Evolutionary conservation across 345 rosid species (phyloP), one percentile per base, ranked within the genome.

Genomic region (Triadica sebifera): DNA sequence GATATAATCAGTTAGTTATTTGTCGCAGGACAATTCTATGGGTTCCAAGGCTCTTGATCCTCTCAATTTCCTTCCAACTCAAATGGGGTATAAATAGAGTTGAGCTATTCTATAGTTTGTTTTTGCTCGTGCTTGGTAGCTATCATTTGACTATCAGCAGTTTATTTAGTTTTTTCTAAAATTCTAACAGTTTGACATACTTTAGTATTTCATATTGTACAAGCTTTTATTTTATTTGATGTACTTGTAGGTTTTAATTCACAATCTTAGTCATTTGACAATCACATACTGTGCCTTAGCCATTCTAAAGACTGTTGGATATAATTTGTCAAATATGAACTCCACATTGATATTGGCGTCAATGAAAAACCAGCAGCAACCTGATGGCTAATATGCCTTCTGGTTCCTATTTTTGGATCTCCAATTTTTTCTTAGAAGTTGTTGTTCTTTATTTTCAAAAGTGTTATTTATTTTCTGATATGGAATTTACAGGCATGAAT

Each of bases 201-300:
- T 47, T n/a, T 20, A 17, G 12, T 17, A 38, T 16, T 77, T 58
- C 41, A 12, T 12, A 3, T 15, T 45, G 61, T 25, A 62, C 29
- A 3, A 13, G 67, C 20, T 67, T 41, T 60, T 70, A 20, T 64
- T 19, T 49, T 34, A 52, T 55, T 76, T 73, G 8, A 79, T 69
- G 67, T 82, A 62, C 29, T 12, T 81, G 74, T 65, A 94, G 97
- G 87, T 75, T 71, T 81, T 79, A 62, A 72, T 65, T 72, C 85
- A 73, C 61, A 89, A 92, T 75, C 77, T 77, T 57, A 85, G 98
- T 82, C 91, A 92, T 80, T 60, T 93, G 83, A 96, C 98, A 58
- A 93, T 97, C 83, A 89, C 94, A 0, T 91, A 89, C 71, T 94
- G 85, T 82, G 98, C 98, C 20, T 65, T 94, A 73, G 90, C 94